Evolutionary conservation across 805 yeast genomes (phyloP).

Genomic region (Soucietia sequanensis): DNA sequence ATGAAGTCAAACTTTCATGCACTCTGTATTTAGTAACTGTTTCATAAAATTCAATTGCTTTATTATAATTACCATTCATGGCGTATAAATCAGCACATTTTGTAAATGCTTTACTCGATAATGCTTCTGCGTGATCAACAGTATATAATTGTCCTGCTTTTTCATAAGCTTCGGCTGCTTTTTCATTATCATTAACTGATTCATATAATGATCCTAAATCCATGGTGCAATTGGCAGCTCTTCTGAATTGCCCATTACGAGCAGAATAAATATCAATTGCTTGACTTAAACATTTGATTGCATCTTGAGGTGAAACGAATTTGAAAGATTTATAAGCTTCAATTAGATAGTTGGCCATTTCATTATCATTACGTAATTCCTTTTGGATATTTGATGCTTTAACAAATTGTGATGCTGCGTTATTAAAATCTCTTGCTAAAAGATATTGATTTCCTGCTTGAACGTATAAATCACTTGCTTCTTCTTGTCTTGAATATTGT

Average conservation of each 20-base stretch:
- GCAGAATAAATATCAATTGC: conserved; percentile 82
- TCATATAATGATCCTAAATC: conserved; percentile 90
- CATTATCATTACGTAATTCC: conserved; percentile 76
- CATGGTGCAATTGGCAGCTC: conserved; percentile 92
- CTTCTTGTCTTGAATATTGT: conserved; percentile 68
- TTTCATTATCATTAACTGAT: conserved; percentile 58
- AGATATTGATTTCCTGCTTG: conserved; percentile 94
- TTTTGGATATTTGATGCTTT: conserved; percentile 81
- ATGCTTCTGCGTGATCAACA: conserved; percentile 89
- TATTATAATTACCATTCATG: conserved; percentile 58
- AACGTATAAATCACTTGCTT: conserved; percentile 84
- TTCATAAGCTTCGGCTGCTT: conserved; percentile 78
- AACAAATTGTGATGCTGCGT: conserved; percentile 82
- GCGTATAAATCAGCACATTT: conserved; percentile 91
- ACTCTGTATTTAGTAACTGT: conserved; percentile 72
- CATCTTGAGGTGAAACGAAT: conserved; percentile 68
- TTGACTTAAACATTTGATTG: conserved; percentile 70
- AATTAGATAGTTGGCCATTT: conserved; percentile 83
- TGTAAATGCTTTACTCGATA: conserved; percentile 82
- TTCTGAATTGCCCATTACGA: conserved; percentile 87
- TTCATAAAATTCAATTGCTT: conserved; percentile 77
- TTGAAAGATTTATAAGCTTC: conserved; percentile 90
- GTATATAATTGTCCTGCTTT: conserved; percentile 96
- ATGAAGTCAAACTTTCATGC: conserved; percentile 73
- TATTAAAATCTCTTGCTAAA: conserved; percentile 64